phyloP scores from a whole-genome alignment of 2,329 filamentous ascomycete genomes.

The Colletotrichum simmondsii region DNA sequence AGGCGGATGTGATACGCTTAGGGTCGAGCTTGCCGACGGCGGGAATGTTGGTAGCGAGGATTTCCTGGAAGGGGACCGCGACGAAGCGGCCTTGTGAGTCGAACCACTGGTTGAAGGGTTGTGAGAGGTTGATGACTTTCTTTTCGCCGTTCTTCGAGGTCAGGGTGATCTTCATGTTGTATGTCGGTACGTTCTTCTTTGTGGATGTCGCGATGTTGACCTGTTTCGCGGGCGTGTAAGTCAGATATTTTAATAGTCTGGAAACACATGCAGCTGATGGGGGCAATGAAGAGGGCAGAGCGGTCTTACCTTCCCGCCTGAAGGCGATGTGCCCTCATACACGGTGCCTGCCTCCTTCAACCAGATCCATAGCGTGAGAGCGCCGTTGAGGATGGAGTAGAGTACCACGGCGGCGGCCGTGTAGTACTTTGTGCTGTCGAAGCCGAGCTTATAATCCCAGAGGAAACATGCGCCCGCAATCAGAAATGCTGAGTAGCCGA shows the following conservation, averaged over 20 bases:
- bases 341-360: conserved; percentile 83
- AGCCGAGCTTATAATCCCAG: conserved; percentile 92
- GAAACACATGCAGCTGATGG: not conserved
- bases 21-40: conserved; percentile 75
- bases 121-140: conserved; percentile 64
- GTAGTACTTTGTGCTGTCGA: conserved; percentile 85
- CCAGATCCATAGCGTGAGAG: conserved; percentile 87
- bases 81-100: conserved; percentile 79
- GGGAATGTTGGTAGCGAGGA: conserved; percentile 76
- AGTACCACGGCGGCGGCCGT: conserved; percentile 81
- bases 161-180: conserved; percentile 77
- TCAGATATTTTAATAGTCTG: too few relatives aligned
- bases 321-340: conserved; percentile 77
- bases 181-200: conserved; percentile 84
- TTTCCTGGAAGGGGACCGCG: conserved; percentile 80
- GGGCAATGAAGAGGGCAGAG: too few relatives aligned
- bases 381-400: conserved; percentile 83
- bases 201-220: conserved; percentile 78
- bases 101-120: conserved; percentile 81
- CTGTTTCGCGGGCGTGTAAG: conserved; percentile 52
- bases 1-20: conserved; percentile 57
- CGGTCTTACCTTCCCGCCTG: conserved; percentile 76
- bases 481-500: conserved; percentile 85
- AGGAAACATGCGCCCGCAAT: conserved; percentile 87
- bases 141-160: conserved; percentile 51